Evolutionary conservation across 1,284 basidiomycete species (phyloP), one percentile per base, ranked within the genome.

Genomic region (Omphalotus olearius): DNA sequence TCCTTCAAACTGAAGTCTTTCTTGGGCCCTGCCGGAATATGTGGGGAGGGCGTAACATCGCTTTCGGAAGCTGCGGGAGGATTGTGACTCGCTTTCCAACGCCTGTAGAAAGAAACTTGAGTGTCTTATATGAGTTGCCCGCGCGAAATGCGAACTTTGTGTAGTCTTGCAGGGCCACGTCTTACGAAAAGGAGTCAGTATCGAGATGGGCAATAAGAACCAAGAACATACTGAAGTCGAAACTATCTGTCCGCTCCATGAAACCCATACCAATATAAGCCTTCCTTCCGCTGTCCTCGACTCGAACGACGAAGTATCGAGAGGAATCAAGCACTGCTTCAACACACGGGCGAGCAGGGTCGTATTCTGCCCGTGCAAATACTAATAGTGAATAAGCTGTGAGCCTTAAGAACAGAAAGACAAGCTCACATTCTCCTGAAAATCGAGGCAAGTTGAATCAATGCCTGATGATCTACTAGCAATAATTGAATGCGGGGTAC

Each of bases 261-360:
- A 97, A 98, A 6, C 95, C 93, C 80, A 97, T 88, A 3, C 94
- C 94, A 54, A 98, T 91, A 63, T 93, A 96, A 1, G 93, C 93
- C 63, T 91, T 86, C 67, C 80, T 85, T 11, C 92, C 92, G 14
- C 74, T 75, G 58, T 94, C 91, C 70, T 95, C 94, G 1, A 98
- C 88, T 48, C 93, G 80, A 26, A 98, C 75, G 5, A 98, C 95
- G 67, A 98, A 98, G 69, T 98, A 99, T 44, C 96, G 82, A 7
- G 92, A 95, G 0, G 92, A 96, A 69, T 99, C 96, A 23, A 99
- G 78, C 5, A 98, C 95, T 6, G 94, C 90, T 63, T 99, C 97
- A 16, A 98, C 93, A 25, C 84, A 85, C 5, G 91, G 88, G 42
- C 85, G 85, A 30, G 81, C 74, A 9, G 87, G 77, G 62, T 91